Base-by-base conservation (phyloP, 1,139 yeast genomes). In the Scheffersomyces illinoinensis region DNA sequence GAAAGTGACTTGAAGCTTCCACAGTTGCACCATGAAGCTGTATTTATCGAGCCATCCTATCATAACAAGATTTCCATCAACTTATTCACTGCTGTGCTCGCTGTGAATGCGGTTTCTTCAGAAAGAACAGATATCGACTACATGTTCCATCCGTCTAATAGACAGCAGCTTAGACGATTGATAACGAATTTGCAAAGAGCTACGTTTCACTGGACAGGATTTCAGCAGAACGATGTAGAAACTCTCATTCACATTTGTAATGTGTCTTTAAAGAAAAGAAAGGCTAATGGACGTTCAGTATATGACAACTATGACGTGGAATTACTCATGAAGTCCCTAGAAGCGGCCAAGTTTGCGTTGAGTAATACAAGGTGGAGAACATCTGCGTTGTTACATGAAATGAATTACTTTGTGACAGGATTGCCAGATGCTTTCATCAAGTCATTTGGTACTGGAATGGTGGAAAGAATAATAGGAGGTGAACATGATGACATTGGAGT, bases 151-250 rank as follows among this genome's bases (percentile, higher is more conserved):
- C 83, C 87, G 0, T 71, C 82, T 0, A 88, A 87, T 64, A 76
- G 85, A 53, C 73, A 70, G 48, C 88, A 87, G 61, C 70, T 88
- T 53, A 74, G 88, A 61, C 71, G 88, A 54, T 77, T 88, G 64
- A 81, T 88, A 10, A 80, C 84, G 1, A 88, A 89, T 65, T 69
- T 88, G 53, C 90, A 86, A 68, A 76, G 88, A 59, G 87, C 90
- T 0, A 86, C 93, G 0, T 88, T 88, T 66, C 87, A 86, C 65
- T 89, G 93, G 93, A 86, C 91, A 1, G 92, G 92, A 0, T 88
- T 88, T 65, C 79, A 87, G 39, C 80, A 79, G 52, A 78, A 76
- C 50, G 90, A 87, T 69, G 76, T 86, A 17, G 84, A 84, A 54
- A 78, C 83, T 23, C 74, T 88, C 66, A 69, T 84, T 3, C 72